phyloP scores from a whole-genome alignment of 1,284 basidiomycete species.

The Naganishia liquefaciens region DNA sequence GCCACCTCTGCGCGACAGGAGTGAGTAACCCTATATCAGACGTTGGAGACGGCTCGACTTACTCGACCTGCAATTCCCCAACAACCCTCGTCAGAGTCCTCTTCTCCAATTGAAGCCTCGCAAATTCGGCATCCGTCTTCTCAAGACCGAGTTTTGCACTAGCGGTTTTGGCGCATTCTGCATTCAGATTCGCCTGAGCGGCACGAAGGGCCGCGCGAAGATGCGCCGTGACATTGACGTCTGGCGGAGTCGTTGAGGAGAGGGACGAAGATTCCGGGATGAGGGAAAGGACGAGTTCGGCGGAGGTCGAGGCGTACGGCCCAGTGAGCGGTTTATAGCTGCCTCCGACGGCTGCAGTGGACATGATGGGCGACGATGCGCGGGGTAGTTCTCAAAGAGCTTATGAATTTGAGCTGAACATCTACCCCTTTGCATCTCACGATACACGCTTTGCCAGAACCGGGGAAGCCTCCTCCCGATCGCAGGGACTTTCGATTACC shows the following conservation, averaged over 20 bases:
- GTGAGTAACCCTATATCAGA: neutral
- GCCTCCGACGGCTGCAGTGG: constrained; percentile 10
- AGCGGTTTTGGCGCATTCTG: constrained; percentile 15
- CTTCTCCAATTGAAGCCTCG: constrained; percentile 20
- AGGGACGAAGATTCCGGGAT: constrained; percentile 14
- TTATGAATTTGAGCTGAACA: neutral
- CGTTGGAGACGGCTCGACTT: neutral
- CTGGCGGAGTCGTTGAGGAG: constrained; percentile 3
- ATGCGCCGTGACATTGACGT: constrained; percentile 9
- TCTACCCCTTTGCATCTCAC: no score
- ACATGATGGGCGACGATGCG: neutral
- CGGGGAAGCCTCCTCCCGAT: no score
- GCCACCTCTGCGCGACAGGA: neutral
- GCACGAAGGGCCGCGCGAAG: constrained; percentile 16
- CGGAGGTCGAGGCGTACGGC: constrained; percentile 14
- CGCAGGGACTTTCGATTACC: no score
- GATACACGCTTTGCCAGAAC: no score
- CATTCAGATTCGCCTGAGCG: constrained; percentile 8
- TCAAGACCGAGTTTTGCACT: constrained; percentile 13
- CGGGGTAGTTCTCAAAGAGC: neutral
- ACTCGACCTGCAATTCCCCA: constrained; percentile 11
- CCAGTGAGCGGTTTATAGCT: constrained; percentile 27
- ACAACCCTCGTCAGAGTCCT: constrained; percentile 9
- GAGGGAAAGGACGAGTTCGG: constrained; percentile 26
- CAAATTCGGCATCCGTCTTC: constrained; percentile 17